Base-by-base conservation (phyloP, 208 protist genomes). In the Trypanosoma mega region DNA sequence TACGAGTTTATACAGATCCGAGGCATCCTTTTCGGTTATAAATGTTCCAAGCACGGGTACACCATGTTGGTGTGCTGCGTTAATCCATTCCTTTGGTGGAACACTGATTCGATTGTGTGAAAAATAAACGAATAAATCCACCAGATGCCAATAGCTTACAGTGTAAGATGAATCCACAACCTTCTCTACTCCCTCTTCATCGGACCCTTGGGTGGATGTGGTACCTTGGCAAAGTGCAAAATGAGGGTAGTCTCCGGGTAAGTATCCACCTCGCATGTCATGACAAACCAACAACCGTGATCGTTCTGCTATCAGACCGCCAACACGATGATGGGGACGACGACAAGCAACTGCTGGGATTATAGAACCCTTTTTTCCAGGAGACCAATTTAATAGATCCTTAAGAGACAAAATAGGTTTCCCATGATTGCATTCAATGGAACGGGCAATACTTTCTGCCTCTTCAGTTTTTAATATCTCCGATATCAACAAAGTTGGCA, bases 81-180 rank as follows among this genome's bases (percentile, higher is more conserved):
- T 69, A 6, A 94, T 85, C 89, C 89, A 97, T 45, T 73, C 73
- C 24, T 68, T 66, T 56, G 90, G 94, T 12, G 93, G 93, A 23
- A 97, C 71, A 1, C 74, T 76, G 20, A 97, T 69, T 49, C 84
- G 76, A 45, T 87, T 50, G 67, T 97, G 92, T 1, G 82, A 79
- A 55, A 97, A 97, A 69, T 97, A 96, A 0, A 96, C 84, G 62
- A 95, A 96, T 29, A 59, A 74, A 63, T 97, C 90, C 39, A 77
- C 56, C 23, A 76, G 56, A 48, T 78, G 53, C 89, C 86, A 96
- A 66, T 92, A 85, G 53, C 56, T 54, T 11, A 90, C 73, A 30
- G 71, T 81, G 74, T 95, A 92, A 26, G 68, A 57, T 8, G 31
- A 39, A 36, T 85, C 66, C 20, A 80, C 63, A 21, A 55, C 50